Conservation (phyloP, 176 grass and related monocot species). For the Microstegium vimineum region DNA sequence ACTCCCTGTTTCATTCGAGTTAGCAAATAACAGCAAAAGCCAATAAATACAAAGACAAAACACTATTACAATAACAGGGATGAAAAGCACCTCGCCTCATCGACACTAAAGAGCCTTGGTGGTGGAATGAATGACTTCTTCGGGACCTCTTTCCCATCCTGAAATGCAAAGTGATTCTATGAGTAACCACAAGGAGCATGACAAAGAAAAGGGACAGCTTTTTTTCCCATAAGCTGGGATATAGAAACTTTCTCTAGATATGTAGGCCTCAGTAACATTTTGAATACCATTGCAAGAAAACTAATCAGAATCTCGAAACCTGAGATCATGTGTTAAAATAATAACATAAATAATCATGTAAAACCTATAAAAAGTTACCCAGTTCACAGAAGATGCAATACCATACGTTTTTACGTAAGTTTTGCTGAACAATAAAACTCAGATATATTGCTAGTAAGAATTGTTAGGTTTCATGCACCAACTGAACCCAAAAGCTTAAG, state of each 20-base stretch:
- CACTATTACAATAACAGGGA: constrained; percentile 1
- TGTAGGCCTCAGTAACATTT: not conserved
- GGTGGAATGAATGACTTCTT: constrained; percentile 82
- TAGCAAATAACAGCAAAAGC: constrained; percentile 16
- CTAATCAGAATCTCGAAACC: not conserved
- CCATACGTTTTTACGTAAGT: not conserved
- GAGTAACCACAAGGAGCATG: not conserved
- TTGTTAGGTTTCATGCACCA: too few species aligned
- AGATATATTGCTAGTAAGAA: constrained; percentile 2
- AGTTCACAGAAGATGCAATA: constrained; percentile 5
- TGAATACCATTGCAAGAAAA: not conserved
- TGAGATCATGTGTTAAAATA: not conserved
- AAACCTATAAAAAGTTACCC: not conserved
- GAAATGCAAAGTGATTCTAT: constrained; percentile 15
- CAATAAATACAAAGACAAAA: not conserved
- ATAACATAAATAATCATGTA: not conserved
- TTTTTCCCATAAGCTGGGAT: not conserved
- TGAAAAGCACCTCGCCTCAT: constrained; percentile 65
- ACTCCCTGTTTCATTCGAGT: constrained; percentile 44
- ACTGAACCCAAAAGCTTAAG: too few species aligned
- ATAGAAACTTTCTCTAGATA: not conserved
- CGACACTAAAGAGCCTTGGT: constrained; percentile 65
- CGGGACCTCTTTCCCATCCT: constrained; percentile 52
- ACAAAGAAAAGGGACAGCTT: not conserved
- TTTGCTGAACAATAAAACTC: not conserved